Base-by-base conservation (phyloP, 352 stramenopile genomes). In the Phytophthora nicotianae region DNA sequence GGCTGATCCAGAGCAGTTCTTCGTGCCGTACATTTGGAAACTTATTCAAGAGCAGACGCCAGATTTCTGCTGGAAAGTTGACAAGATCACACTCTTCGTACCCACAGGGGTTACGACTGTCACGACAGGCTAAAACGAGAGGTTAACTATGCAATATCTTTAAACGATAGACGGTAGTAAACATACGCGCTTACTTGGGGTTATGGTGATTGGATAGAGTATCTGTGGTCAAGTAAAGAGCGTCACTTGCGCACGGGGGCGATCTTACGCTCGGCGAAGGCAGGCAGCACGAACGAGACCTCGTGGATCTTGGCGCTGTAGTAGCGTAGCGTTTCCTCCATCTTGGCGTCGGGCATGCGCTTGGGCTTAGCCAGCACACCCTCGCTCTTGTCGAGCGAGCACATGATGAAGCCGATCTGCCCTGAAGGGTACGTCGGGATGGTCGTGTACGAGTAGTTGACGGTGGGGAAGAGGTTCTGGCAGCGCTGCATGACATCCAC, bases 401-500 rank as follows among this genome's bases (percentile, higher is more conserved):
- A 95, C 67, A 98, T 78, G 62, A 98, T 94, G 70, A 99, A 99
- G 33, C 97, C 97, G 78, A 99, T 99, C 77, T 99, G 97, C 42
- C 97, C 98, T 40, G 89, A 98, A 8, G 98, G 97, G 86, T 99
- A 99, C 21, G 97, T 99, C 5, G 98, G 98, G 69, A 99, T 98
- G 45, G 93, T 99, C 45, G 96, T 99, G 83, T 98, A 99, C 16
- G 96, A 96, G 83, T 99, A 99, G 66, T 99, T 95, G 63, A 99
- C 96, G 9, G 89, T 96, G 11, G 86, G 85, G 72, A 98, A 99
- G 45, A 97, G 86, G 21, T 63, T 62, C 37, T 83, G 77, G 72
- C 98, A 98, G 41, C 88, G 84, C 37, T 79, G 61, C 48, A 99
- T 80, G 62, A 99, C 89, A 17, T 98, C 94, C 35, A 86, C 77